phyloP scores from a whole-genome alignment of 78 protist genomes.

The Polysphondylium violaceum region DNA sequence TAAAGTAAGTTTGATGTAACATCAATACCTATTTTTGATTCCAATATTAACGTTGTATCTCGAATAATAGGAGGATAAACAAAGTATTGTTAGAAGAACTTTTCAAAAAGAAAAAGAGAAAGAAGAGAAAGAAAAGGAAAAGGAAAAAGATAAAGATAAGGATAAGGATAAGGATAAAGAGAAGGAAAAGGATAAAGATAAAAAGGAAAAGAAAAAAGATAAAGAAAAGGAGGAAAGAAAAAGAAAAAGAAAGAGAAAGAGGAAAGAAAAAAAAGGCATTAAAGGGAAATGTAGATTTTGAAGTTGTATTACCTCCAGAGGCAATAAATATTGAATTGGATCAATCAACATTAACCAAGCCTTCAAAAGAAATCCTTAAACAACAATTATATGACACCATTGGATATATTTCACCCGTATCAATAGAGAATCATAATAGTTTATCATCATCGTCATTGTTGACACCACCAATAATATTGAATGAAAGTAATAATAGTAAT shows the following conservation, averaged over 20 bases:
- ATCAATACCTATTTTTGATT: not conserved
- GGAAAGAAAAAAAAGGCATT: not conserved
- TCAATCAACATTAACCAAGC: not conserved
- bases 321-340: not conserved
- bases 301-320: conserved; percentile 9
- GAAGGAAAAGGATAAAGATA: conserved; percentile 17
- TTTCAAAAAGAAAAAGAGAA: not conserved
- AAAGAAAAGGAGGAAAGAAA: conserved; percentile 2
- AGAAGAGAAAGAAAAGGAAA: not conserved
- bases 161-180: conserved; percentile 16
- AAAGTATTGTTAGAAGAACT: conserved; percentile 36
- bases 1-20: not conserved
- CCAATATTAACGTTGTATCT: not conserved
- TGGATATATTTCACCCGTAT: conserved; percentile 30
- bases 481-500: not conserved
- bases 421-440: no score
- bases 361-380: conserved; percentile 10
- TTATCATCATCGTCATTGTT: not conserved
- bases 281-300: not conserved
- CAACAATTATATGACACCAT: conserved; percentile 47
- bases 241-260: conserved; percentile 7
- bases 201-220: conserved; percentile 12
- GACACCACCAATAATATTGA: not conserved
- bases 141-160: conserved; percentile 4
- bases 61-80: conserved; percentile 29